Percentiles rank a stretch among this genome's conserved stretches.
These are phyloP conservation scores for Prunus fruticosa DNA, from an alignment of 306 rosid species.

Conservation along the genomic window DNA sequence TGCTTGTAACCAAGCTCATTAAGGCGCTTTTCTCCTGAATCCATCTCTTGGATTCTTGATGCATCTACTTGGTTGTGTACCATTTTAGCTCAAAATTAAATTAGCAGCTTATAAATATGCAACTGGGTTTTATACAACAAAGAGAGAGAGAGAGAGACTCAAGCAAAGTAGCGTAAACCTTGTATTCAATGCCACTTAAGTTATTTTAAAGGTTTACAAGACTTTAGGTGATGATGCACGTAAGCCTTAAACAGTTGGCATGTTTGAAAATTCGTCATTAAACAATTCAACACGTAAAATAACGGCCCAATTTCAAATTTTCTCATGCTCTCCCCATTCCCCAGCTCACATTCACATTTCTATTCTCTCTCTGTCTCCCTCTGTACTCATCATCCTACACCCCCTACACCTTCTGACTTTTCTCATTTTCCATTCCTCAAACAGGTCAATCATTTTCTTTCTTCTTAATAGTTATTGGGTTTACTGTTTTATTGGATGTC, in stretches of 20 bases:
- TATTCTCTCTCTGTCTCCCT: not conserved
- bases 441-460: not conserved
- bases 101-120: not conserved
- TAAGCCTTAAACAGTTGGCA: not conserved
- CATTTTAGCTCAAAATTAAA: constrained; percentile 1
- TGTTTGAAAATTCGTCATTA: constrained; percentile 1
- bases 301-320: not conserved
- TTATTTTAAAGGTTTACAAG: too few relatives aligned
- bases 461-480: not conserved
- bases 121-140: too few relatives aligned
- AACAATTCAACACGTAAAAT: not conserved
- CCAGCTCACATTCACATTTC: not conserved
- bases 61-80: constrained; percentile 13
- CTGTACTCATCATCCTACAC: too few relatives aligned
- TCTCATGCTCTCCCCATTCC: not conserved
- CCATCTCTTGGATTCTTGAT: constrained; percentile 38
- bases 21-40: constrained; percentile 76
- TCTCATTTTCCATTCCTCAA: not conserved
- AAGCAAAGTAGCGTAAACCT: not conserved
- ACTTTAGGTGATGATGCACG: not conserved
- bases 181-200: too few relatives aligned
- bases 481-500: not conserved
- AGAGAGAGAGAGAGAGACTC: not conserved
- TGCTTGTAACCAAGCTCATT: constrained; percentile 88
- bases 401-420: too few relatives aligned